Evolutionary conservation across 805 yeast genomes (phyloP), one percentile per base, ranked within the genome.

Genomic region (Zygosaccharomyces gambellarensis): DNA sequence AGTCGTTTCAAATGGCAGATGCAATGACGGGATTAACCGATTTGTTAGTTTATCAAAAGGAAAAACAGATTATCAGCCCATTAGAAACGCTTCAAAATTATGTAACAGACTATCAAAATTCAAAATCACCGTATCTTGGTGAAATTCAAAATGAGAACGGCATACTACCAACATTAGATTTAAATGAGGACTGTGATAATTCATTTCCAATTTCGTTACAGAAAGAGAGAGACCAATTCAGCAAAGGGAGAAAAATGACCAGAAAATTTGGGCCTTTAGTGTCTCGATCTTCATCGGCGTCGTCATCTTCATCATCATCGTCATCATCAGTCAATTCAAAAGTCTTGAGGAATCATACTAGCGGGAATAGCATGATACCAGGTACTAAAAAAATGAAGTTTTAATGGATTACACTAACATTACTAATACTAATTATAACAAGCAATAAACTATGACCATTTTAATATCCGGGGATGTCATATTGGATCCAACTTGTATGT

Each of bases 1-100:
- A 92, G 51, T 74, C 83, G 21, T 67, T 88, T 69, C 92, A 87
- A 64, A 79, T 86, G 4, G 78, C 89, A 38, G 94, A 87, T 64
- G 83, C 84, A 8, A 85, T 89, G 88, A 75, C 89, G 0, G 79
- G 80, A 52, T 72, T 88, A 54, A 76, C 78, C 48, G 81, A 85
- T 5, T 68, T 89, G 48, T 81, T 87, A 81, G 70, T 74, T 9
- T 80, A 74, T 56, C 76, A 86, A 8, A 69, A 71, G 49, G 66
- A 74, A 5, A 71, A 71, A 29, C 73, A 78, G 23, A 72, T 77
- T 3, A 65, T 65, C 5, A 77, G 83, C 30, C 87, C 90, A 0
- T 52, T 80, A 38, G 77, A 75, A 22, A 79, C 86, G 0, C 69
- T 84, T 46, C 80, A 76, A 47, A 57, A 71, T 14, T 71, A 68